Base-by-base conservation (phyloP, 1,139 yeast species). In the Taiozyma sp. region DNA sequence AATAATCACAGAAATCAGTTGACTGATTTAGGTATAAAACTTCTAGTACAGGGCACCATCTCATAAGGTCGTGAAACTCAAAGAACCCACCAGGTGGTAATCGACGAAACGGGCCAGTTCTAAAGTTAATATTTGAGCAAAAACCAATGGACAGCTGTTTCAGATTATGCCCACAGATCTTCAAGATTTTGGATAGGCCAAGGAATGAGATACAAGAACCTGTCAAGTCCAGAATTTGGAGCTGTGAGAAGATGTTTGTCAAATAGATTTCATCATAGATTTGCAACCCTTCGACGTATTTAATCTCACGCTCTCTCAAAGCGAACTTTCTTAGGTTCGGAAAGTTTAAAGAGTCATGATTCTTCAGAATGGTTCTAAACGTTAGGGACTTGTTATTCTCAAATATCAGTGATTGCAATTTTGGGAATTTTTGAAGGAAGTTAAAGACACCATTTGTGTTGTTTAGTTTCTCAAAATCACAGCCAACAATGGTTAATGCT, bases 131-230 rank as follows among this genome's bases (percentile, higher is more conserved):
- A 22, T 62, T 59, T 22, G 58, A 51, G 48, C 65, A 62, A 19
- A 49, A 43, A 1, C 63, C 62, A 47, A 62, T 54, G 3, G 53
- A 58, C 1, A 62, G 49, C 12, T 57, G 57, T 27, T 36, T 51
- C 43, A 62, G 46, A 1, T 30, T 19, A 1, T 4, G 9, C 2
- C 62, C 62, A 47, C 61, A 52, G 1, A 54, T 39, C 7, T 13
- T 30, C 6, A 62, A 30, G 2, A 62, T 45, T 30, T 54, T 58
- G 8, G 48, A 40, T 9, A 62, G 32, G 4, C 62, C 62, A 19
- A 49, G 55, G 44, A 48, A 58, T 8, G 63, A 58, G 7, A 62
- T 59, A 13, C 58, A 54, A 2, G 63, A 58, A 12, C 60, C 60
- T 0, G 62, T 56, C 13, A 62, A 38, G 36, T 62, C 62, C 32